A percentile compares a stretch with the other conserved stretches of the same genome.
phyloP scores from a whole-genome alignment of 2,329 filamentous ascomycete genomes.

The Cryphonectria nitschkei region DNA sequence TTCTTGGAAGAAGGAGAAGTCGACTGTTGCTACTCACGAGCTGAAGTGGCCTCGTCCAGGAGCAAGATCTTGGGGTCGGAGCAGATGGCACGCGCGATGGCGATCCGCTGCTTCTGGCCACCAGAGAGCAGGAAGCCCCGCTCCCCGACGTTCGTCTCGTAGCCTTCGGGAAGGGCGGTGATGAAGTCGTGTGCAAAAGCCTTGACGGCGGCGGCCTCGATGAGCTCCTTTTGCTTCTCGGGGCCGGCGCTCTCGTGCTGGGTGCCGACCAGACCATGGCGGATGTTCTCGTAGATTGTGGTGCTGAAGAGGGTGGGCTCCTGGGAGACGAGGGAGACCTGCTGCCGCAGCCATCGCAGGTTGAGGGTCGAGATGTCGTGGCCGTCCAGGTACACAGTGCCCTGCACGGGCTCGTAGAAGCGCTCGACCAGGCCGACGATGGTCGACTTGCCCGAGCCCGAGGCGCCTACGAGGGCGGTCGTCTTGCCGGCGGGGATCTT shows the following conservation, averaged over 20 bases:
- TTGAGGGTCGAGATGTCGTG: conserved; percentile 82
- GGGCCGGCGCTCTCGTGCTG: conserved; percentile 68
- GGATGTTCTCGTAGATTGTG: conserved; percentile 87
- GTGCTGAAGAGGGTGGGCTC: conserved; percentile 90
- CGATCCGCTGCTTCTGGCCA: conserved; percentile 96
- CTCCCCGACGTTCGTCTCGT: conserved; percentile 94
- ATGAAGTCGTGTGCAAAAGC: conserved; percentile 97
- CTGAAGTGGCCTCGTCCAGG: conserved; percentile 83
- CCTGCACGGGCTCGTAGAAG: conserved; percentile 88
- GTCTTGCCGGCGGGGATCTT: conserved; percentile 86
- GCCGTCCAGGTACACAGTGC: conserved; percentile 79
- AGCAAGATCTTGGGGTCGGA: conserved; percentile 90
- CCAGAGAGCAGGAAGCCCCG: conserved; percentile 90
- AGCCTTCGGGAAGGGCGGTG: conserved; percentile 77
- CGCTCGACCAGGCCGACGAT: conserved; percentile 92
- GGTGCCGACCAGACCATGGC: conserved; percentile 88
- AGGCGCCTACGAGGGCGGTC: conserved; percentile 90
- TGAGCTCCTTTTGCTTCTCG: conserved; percentile 70
- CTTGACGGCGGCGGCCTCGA: conserved; percentile 82
- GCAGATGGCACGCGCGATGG: conserved; percentile 88
- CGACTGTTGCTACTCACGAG: conserved; percentile 19
- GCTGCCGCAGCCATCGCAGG: conserved; percentile 86
- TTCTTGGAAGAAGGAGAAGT: background rate
- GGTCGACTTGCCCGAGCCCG: conserved; percentile 92
- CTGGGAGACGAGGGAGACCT: conserved; percentile 90